Evolutionary conservation across 1,139 yeast species (phyloP).

Genomic region (Sugiyamaella xylanicola): DNA sequence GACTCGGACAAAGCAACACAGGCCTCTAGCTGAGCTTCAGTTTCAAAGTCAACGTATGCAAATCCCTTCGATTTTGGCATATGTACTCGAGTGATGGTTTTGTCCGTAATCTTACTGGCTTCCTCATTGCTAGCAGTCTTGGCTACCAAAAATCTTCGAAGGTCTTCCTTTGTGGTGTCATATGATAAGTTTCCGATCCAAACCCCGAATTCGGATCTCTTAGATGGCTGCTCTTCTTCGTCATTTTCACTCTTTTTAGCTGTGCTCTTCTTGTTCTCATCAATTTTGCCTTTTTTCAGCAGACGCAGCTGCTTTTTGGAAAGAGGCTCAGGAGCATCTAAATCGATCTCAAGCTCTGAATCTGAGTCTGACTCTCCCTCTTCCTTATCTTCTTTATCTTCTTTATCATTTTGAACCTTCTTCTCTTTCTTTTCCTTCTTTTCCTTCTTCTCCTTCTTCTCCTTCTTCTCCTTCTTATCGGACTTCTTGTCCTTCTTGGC

Average conservation of each 20-base stretch:
- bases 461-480: conserved; percentile 4
- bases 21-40: conserved; percentile 60
- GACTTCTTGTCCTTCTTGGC: conserved; percentile 13
- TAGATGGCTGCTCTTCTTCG: conserved; percentile 36
- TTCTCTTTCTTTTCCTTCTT: conserved; percentile 15
- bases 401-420: conserved; percentile 1
- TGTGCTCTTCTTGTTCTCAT: conserved; percentile 38
- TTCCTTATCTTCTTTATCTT: conserved; percentile 7
- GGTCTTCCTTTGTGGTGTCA: conserved; percentile 77
- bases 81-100: conserved; percentile 47
- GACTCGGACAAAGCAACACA: conserved; percentile 72
- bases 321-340: conserved; percentile 75
- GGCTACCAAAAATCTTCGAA: conserved; percentile 62
- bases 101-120: conserved; percentile 45
- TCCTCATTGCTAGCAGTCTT: conserved; percentile 48
- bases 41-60: conserved; percentile 85
- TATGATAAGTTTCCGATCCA: conserved; percentile 95
- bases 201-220: conserved; percentile 61
- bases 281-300: conserved; percentile 59
- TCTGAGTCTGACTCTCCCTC: neutral
- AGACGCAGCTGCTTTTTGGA: conserved; percentile 91
- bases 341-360: conserved; percentile 70
- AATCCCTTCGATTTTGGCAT: conserved; percentile 71
- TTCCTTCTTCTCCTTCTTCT: conserved; percentile 14
- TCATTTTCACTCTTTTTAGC: conserved; percentile 19